Conservation (phyloP, 352 stramenopile genomes). For the Globisporangium cystogenes region DNA sequence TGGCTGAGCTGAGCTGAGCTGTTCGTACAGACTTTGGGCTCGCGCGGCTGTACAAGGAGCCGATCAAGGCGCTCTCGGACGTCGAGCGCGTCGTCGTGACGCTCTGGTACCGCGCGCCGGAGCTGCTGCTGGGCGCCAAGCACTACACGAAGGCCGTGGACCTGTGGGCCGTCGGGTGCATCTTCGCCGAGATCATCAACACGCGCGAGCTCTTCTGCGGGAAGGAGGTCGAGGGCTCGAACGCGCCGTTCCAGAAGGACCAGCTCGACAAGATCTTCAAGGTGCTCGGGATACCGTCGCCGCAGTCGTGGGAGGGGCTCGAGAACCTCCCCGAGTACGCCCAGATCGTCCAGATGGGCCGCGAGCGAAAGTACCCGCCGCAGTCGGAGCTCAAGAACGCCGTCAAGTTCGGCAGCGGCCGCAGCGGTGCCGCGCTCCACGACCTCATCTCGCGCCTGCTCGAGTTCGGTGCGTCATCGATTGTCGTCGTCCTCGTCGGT, state of each 20-base stretch:
- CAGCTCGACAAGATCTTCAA: slow-evolving; percentile 91
- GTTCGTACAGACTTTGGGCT: slow-evolving; percentile 65
- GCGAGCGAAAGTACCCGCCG: slow-evolving; percentile 79
- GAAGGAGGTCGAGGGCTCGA: slow-evolving; percentile 84
- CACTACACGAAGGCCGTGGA: slow-evolving; percentile 95
- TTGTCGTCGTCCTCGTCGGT: no score
- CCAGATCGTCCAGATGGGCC: slow-evolving; percentile 79
- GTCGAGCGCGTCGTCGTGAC: slow-evolving; percentile 93
- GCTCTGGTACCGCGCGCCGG: slow-evolving; percentile 94
- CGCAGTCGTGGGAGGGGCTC: slow-evolving; percentile 78
- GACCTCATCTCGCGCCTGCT: slow-evolving; percentile 72
- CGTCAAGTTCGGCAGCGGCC: slow-evolving; percentile 76
- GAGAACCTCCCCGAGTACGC: slow-evolving; percentile 81
- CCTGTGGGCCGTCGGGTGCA: slow-evolving; percentile 95
- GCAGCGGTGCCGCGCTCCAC: slow-evolving; percentile 62
- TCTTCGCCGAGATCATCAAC: slow-evolving; percentile 93
- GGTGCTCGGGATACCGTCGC: slow-evolving; percentile 82
- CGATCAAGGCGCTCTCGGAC: slow-evolving; percentile 84
- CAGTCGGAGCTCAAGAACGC: slow-evolving; percentile 82
- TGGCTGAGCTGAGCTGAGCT: no score
- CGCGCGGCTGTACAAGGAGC: slow-evolving; percentile 85
- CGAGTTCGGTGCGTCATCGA: slow-evolving; percentile 77
- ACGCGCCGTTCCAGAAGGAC: slow-evolving; percentile 88
- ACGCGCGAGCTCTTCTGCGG: slow-evolving; percentile 82
- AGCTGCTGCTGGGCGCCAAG: slow-evolving; percentile 91